A percentile compares a stretch with the other conserved stretches of the same genome.
Evolutionary conservation across 345 rosid species (phyloP).

Genomic region (Aquilaria yunnanensis): DNA sequence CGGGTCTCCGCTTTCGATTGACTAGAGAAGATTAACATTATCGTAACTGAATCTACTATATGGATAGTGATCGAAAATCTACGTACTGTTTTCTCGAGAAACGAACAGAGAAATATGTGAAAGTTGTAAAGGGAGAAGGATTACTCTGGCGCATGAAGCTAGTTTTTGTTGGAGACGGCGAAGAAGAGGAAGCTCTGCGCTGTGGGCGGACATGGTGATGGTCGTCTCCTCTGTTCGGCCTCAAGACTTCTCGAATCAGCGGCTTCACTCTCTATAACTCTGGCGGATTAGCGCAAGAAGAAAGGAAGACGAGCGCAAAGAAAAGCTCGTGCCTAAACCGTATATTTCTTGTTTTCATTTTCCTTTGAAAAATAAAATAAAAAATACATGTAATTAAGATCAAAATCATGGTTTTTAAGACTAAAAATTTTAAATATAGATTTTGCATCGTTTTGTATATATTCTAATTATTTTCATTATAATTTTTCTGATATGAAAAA

Average conservation of each 20-base stretch:
- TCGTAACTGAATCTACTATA: too few relatives aligned
- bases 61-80: not conserved
- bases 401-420: too few relatives aligned
- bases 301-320: too few relatives aligned
- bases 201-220: slow-evolving; percentile 19
- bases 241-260: slow-evolving; percentile 1
- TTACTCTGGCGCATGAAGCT: slow-evolving; percentile 39
- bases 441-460: too few relatives aligned
- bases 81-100: not conserved
- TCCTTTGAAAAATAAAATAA: too few relatives aligned
- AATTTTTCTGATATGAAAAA: too few relatives aligned
- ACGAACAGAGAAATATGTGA: not conserved
- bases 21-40: slow-evolving; percentile 15
- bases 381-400: too few relatives aligned
- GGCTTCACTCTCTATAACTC: not conserved
- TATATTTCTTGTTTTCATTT: too few relatives aligned
- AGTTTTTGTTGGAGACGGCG: slow-evolving; percentile 38
- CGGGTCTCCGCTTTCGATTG: slow-evolving; percentile 38
- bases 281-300: not conserved
- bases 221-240: slow-evolving; percentile 1
- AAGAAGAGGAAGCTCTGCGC: slow-evolving; percentile 19
- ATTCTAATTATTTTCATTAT: too few relatives aligned
- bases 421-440: too few relatives aligned
- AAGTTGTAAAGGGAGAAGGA: slow-evolving; percentile 3
- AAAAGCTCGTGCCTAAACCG: too few relatives aligned